These are phyloP conservation scores for Mimosa bimucronata DNA, from an alignment of 306 rosid genomes.

Conservation along the genomic window DNA sequence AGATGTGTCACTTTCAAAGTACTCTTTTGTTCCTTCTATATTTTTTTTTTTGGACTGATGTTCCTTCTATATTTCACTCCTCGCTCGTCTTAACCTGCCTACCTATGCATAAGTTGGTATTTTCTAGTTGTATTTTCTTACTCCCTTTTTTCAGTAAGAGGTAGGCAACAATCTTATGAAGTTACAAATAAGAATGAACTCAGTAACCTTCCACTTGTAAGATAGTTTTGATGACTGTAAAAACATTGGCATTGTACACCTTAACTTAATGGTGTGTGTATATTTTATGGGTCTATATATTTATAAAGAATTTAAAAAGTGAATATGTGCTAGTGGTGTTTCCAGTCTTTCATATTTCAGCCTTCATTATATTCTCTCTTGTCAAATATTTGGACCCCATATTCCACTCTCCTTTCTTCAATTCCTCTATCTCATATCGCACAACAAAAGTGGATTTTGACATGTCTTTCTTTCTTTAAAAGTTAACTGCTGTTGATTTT, in stretches of 20 bases:
- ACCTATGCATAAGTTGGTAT: not conserved
- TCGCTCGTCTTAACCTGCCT: not conserved
- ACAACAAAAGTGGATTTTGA: conserved; percentile 33
- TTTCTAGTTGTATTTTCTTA: not conserved
- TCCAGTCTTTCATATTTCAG: conserved; percentile 43
- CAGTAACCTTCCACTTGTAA: too few species aligned
- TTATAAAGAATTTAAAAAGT: not conserved
- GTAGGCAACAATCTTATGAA: too few species aligned
- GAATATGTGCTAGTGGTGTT: conserved; percentile 34
- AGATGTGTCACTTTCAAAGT: conserved; percentile 58
- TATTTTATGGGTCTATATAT: too few species aligned
- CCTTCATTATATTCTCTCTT: conserved; percentile 55
- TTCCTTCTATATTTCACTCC: conserved; percentile 44
- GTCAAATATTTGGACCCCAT: conserved; percentile 53
- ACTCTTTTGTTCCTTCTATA: conserved; percentile 51
- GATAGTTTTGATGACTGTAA: too few species aligned
- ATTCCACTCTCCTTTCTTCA: conserved; percentile 14
- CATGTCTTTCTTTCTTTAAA: conserved; percentile 29
- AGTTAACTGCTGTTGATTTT: not conserved
- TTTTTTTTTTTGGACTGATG: too few species aligned
- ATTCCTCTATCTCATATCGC: conserved; percentile 36
- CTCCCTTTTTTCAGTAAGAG: too few species aligned
- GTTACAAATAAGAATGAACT: too few species aligned
- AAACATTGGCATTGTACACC: too few species aligned
- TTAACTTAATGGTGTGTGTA: too few species aligned